Percentiles rank a stretch among this genome's conserved stretches.
Evolutionary conservation across 495 filamentous ascomycete genomes (phyloP).

Genomic region (Podospora conica): DNA sequence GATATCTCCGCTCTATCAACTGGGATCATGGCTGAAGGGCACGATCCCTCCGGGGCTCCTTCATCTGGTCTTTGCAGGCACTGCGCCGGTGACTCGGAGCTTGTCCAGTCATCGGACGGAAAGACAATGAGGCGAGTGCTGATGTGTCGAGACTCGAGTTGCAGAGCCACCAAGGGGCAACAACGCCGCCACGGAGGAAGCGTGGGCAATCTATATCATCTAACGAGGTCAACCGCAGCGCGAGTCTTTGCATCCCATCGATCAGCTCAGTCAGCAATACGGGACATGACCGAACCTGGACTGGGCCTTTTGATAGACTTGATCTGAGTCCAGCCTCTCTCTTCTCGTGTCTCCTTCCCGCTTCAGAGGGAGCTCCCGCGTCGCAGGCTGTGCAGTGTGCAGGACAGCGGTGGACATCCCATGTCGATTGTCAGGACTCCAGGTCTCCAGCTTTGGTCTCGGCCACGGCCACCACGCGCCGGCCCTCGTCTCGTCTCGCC

Average conservation of each 20-base stretch:
- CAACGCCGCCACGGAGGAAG: not conserved
- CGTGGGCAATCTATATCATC: not conserved
- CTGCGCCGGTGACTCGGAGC: not conserved
- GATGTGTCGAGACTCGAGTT: too few species aligned
- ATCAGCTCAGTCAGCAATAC: not conserved
- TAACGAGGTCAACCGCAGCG: not conserved
- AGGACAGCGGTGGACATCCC: not conserved
- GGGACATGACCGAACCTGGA: not conserved
- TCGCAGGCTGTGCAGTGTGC: conserved; percentile 8
- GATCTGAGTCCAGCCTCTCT: not conserved
- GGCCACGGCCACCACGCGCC: not conserved
- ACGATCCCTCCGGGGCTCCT: not conserved
- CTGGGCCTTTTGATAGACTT: not conserved
- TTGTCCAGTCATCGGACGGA: not conserved
- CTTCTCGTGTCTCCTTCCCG: conserved; percentile 22
- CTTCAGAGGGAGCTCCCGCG: conserved; percentile 13
- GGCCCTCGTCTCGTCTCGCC: not conserved
- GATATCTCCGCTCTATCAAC: conserved; percentile 26
- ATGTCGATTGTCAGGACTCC: conserved; percentile 3
- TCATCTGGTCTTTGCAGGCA: not conserved
- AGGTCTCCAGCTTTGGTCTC: not conserved
- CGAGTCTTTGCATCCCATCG: not conserved
- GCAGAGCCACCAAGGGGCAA: not conserved
- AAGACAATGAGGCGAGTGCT: not conserved
- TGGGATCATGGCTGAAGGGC: conserved; percentile 6